Conservation (phyloP, 345 rosid species). For the Boechera divaricarpa region DNA sequence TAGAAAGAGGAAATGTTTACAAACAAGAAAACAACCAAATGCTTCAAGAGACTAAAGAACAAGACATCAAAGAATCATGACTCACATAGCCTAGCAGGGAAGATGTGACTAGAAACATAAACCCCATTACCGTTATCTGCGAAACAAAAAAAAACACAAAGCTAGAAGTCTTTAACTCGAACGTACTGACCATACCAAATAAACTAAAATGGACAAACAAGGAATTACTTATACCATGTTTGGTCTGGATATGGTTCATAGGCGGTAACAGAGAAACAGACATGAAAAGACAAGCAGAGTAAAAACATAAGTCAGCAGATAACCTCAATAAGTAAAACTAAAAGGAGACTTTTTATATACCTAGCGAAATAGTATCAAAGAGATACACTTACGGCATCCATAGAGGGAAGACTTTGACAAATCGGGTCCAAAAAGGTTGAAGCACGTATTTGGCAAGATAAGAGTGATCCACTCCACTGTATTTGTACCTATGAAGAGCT, state of each 20-base stretch:
- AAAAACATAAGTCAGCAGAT: constrained; percentile 25
- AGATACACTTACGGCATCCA: constrained; percentile 94
- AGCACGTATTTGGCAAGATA: constrained; percentile 85
- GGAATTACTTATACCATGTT: constrained; percentile 71
- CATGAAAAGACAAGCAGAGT: constrained; percentile 39
- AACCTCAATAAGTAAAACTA: constrained; percentile 14
- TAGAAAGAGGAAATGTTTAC: neutral
- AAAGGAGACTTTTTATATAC: neutral
- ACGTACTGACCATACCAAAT: neutral
- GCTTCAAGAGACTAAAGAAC: constrained; percentile 20
- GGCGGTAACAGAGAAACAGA: constrained; percentile 30
- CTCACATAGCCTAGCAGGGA: constrained; percentile 92
- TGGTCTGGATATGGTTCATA: constrained; percentile 66
- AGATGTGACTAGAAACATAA: constrained; percentile 81
- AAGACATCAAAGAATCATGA: constrained; percentile 36
- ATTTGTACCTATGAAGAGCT: constrained; percentile 84
- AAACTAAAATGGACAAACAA: constrained; percentile 13
- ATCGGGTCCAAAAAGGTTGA: constrained; percentile 93
- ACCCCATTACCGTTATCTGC: constrained; percentile 93
- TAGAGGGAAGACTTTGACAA: constrained; percentile 88
- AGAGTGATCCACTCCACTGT: constrained; percentile 94
- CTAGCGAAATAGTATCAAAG: neutral
- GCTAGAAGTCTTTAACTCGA: neutral
- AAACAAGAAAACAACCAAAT: constrained; percentile 8
- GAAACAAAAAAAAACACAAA: constrained; percentile 38